A percentile compares a stretch with the other conserved stretches of the same genome.
phyloP scores from a whole-genome alignment of 75 land plant genomes.

The Pinus taeda region DNA sequence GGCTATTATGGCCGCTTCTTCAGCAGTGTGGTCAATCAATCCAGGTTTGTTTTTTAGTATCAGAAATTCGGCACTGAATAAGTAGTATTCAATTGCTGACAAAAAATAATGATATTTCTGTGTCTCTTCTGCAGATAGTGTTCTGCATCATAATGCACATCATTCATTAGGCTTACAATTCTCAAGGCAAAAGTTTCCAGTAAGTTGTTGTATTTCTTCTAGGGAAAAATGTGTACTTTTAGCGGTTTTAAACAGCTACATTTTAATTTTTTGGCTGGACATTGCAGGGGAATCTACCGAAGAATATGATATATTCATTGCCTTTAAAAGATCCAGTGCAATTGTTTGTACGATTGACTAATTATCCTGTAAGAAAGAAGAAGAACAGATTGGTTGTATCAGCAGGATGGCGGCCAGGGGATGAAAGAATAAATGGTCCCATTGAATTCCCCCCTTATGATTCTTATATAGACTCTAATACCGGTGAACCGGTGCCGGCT shows the following conservation, averaged over 20 bases:
- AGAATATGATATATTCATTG: not conserved
- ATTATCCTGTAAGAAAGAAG: constrained; percentile 1
- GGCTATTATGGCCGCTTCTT: not conserved
- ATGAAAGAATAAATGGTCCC: not conserved
- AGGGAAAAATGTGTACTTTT: no score
- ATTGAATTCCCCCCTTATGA: constrained; percentile 60
- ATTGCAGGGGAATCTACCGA: no score
- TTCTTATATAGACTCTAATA: constrained; percentile 67
- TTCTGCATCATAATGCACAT: not conserved
- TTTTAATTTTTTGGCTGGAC: no score
- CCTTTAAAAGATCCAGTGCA: not conserved
- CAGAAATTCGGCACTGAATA: no score
- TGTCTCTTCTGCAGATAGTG: no score
- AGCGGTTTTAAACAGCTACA: no score
- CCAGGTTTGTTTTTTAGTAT: no score
- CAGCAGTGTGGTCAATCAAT: not conserved
- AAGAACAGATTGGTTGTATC: not conserved
- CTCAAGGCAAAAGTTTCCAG: no score
- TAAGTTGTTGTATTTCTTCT: no score
- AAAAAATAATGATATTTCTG: no score
- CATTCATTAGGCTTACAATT: no score
- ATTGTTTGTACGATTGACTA: not conserved
- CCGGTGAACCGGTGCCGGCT: constrained; percentile 80
- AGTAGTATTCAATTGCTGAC: no score
- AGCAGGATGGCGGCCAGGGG: not conserved